phyloP scores from a whole-genome alignment of 2,329 filamentous ascomycete species.

The Ascochyta rabiei region DNA sequence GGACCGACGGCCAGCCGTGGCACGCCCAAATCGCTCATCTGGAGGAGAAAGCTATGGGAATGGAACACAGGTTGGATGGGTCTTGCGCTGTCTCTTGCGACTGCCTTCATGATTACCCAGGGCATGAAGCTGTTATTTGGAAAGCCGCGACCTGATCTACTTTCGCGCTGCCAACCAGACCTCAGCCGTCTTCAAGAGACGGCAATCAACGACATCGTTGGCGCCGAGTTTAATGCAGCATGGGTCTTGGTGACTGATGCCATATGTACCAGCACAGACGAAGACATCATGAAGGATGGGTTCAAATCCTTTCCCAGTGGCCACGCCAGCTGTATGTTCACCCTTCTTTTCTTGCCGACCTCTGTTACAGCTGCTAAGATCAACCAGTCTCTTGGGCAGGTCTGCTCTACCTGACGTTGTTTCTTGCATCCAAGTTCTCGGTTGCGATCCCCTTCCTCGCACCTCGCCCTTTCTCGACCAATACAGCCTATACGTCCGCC shows the following conservation, averaged over 20 bases:
- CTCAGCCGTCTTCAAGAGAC: conserved; percentile 60
- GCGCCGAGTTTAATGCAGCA: conserved; percentile 56
- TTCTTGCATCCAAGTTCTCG: conserved; percentile 81
- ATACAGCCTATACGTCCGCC: conserved; percentile 57
- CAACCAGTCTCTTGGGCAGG: conserved; percentile 71
- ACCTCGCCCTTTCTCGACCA: conserved; percentile 53
- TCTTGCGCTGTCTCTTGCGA: conserved; percentile 72
- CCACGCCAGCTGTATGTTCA: conserved; percentile 67
- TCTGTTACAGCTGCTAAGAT: neutral
- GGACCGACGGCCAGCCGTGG: conserved; percentile 69
- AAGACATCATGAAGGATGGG: conserved; percentile 71
- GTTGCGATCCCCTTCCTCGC: conserved; percentile 74
- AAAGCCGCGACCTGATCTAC: conserved; percentile 67
- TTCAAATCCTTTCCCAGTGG: conserved; percentile 86
- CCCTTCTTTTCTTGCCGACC: neutral
- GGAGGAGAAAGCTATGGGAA: conserved; percentile 88
- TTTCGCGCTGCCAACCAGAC: conserved; percentile 78
- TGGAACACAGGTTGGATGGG: conserved; percentile 86
- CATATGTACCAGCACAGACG: conserved; percentile 75
- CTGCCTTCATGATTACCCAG: conserved; percentile 80
- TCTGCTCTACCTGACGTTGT: conserved; percentile 83
- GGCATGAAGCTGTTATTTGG: conserved; percentile 79
- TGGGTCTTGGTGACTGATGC: conserved; percentile 74
- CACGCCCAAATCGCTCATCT: conserved; percentile 69
- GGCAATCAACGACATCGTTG: conserved; percentile 65